Evolutionary conservation across 108 stramenopile species (phyloP).

Genomic region (Pinguiococcus pyrenoidosus): DNA sequence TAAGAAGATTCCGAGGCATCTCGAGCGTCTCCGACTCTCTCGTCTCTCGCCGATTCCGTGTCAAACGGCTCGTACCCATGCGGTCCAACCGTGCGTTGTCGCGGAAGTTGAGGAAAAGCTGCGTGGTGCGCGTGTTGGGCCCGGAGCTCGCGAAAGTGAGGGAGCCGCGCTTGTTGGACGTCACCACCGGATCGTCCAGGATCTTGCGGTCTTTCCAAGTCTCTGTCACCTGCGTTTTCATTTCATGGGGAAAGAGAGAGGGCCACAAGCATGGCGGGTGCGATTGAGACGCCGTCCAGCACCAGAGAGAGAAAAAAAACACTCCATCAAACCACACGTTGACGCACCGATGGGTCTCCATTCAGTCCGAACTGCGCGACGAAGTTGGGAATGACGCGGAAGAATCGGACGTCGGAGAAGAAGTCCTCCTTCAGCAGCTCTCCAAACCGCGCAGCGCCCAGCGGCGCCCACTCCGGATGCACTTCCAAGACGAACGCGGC

Average conservation of each 20-base stretch:
- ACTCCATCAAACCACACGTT: too few relatives aligned
- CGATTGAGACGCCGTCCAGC: too few relatives aligned
- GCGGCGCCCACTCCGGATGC: slow-evolving; percentile 29
- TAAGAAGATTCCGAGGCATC: too few relatives aligned
- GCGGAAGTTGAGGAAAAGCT: slow-evolving; percentile 67
- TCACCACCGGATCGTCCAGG: slow-evolving; percentile 66
- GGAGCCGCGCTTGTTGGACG: slow-evolving; percentile 60
- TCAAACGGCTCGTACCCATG: too few relatives aligned
- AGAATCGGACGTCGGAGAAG: slow-evolving; percentile 39
- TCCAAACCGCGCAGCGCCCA: slow-evolving; percentile 37
- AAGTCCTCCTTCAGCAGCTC: slow-evolving; percentile 30
- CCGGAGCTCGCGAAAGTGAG: slow-evolving; percentile 80
- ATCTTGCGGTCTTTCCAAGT: neutral
- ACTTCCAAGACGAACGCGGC: too few relatives aligned
- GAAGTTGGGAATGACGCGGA: slow-evolving; percentile 76
- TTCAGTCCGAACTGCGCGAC: slow-evolving; percentile 81
- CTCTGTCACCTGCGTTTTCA: neutral
- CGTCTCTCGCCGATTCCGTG: too few relatives aligned
- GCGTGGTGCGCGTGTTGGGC: slow-evolving; percentile 70
- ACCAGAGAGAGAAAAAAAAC: slow-evolving; percentile 24
- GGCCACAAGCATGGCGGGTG: too few relatives aligned
- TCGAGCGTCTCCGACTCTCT: too few relatives aligned
- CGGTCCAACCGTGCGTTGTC: slow-evolving; percentile 75
- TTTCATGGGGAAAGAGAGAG: too few relatives aligned
- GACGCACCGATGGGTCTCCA: slow-evolving; percentile 22